These are phyloP conservation scores for Beauveria asiatica DNA, from an alignment of 2,329 filamentous ascomycete genomes.

Conservation along the genomic window DNA sequence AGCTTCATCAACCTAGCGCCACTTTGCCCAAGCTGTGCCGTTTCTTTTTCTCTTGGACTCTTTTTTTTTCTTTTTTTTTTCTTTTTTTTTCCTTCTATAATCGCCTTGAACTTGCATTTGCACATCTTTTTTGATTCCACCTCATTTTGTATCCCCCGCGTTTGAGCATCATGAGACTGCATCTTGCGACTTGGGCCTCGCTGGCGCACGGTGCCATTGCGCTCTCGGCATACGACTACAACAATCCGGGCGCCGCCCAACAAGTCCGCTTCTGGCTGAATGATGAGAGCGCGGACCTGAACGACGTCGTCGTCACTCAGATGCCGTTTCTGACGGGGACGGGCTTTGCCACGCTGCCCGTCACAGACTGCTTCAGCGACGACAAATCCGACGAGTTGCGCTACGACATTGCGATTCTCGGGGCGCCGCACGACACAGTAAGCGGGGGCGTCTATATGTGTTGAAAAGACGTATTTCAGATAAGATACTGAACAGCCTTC, in stretches of 20 bases:
- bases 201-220: neutral
- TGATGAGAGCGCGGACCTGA: neutral
- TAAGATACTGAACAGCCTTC: no score
- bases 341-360: constrained; percentile 19
- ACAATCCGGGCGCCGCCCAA: constrained; percentile 10
- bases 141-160: neutral
- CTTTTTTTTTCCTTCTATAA: no score
- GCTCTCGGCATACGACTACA: constrained; percentile 7
- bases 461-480: no score
- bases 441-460: neutral
- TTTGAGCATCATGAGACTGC: neutral
- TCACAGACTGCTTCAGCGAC: constrained; percentile 19
- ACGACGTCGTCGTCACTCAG: constrained; percentile 13
- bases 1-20: neutral
- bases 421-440: constrained; percentile 23
- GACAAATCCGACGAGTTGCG: constrained; percentile 8
- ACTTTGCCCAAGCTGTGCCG: neutral
- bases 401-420: constrained; percentile 23
- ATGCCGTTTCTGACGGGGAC: constrained; percentile 14
- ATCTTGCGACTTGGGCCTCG: neutral
- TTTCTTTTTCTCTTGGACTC: neutral
- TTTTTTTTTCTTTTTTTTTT: no score
- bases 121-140: no score
- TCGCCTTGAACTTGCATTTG: no score
- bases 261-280: constrained; percentile 15